These are phyloP conservation scores for Styphnolobium japonicum DNA, from an alignment of 306 rosid species.

Conservation along the genomic window DNA sequence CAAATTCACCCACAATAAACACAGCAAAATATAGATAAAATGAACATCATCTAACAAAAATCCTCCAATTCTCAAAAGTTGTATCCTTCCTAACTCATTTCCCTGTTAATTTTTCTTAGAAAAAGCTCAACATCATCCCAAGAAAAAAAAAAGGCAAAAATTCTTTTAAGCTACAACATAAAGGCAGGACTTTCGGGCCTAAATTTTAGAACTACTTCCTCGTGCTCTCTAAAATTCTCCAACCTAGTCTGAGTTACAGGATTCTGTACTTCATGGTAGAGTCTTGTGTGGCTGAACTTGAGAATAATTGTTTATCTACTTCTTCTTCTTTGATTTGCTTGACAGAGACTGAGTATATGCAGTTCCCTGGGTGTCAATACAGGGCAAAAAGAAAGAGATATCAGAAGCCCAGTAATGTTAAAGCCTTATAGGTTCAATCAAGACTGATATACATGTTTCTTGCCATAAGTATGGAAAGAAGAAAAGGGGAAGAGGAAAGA, in stretches of 20 bases:
- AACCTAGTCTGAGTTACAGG: slow-evolving; percentile 56
- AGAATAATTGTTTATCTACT: slow-evolving; percentile 44
- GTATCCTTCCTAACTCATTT: slow-evolving; percentile 41
- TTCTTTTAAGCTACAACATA: slow-evolving; percentile 57
- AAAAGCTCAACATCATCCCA: slow-evolving; percentile 39
- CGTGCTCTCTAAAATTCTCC: slow-evolving; percentile 44
- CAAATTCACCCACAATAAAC: slow-evolving; percentile 18
- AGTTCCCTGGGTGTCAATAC: slow-evolving; percentile 68
- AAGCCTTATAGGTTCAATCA: neutral
- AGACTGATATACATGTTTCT: neutral
- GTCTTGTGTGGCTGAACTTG: slow-evolving; percentile 46
- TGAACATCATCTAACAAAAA: slow-evolving; percentile 33
- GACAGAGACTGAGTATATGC: slow-evolving; percentile 59
- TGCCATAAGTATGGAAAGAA: neutral
- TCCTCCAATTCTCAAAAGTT: slow-evolving; percentile 22
- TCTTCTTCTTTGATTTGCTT: slow-evolving; percentile 83
- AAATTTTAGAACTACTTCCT: slow-evolving; percentile 42
- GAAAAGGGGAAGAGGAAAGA: neutral
- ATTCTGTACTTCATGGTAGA: slow-evolving; percentile 42
- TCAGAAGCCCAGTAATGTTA: slow-evolving; percentile 18
- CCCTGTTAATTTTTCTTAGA: slow-evolving; percentile 25
- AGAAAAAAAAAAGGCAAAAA: slow-evolving; percentile 15
- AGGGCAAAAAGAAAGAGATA: neutral
- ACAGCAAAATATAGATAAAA: slow-evolving; percentile 6
- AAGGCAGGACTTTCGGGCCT: slow-evolving; percentile 42